These are phyloP conservation scores for Theobroma grandiflorum DNA, from an alignment of 441 rosid genomes.

Conservation along the genomic window DNA sequence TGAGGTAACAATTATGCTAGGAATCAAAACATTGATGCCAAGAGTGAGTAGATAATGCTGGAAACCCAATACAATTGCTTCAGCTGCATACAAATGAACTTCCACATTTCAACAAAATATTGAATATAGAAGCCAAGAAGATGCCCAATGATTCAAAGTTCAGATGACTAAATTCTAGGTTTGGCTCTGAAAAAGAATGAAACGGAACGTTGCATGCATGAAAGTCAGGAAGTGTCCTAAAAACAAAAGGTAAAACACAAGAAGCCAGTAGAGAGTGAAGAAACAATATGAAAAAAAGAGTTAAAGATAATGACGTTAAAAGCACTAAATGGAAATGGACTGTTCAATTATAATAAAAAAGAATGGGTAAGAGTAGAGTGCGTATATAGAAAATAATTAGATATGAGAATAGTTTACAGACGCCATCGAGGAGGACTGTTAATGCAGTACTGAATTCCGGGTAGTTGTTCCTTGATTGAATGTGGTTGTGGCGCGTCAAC, in stretches of 20 bases:
- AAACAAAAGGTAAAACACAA: not conserved
- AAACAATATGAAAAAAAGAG: not conserved
- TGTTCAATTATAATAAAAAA: no score
- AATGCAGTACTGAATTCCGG: slow-evolving; percentile 53
- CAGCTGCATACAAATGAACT: slow-evolving; percentile 52
- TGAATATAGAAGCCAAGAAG: not conserved
- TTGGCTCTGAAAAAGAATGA: not conserved
- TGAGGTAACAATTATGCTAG: slow-evolving; percentile 75
- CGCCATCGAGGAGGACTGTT: slow-evolving; percentile 67
- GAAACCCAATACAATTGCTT: slow-evolving; percentile 69
- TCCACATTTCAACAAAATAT: not conserved
- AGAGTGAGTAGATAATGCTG: slow-evolving; percentile 76
- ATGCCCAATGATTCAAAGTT: not conserved
- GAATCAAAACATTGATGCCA: slow-evolving; percentile 74
- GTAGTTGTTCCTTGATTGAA: slow-evolving; percentile 58
- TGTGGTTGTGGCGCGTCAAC: slow-evolving; percentile 52
- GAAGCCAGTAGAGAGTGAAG: not conserved
- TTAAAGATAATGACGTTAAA: not conserved
- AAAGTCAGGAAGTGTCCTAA: not conserved
- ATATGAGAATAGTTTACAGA: slow-evolving; percentile 26
- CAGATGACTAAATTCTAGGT: not conserved
- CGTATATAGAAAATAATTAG: not conserved
- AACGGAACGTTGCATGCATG: no score
- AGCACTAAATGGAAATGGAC: not conserved
- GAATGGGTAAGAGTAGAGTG: not conserved